Percentiles rank a stretch among this genome's conserved stretches.
These are phyloP conservation scores for Eucalyptus sp. DNA, from an alignment of 345 rosid genomes.

Conservation along the genomic window DNA sequence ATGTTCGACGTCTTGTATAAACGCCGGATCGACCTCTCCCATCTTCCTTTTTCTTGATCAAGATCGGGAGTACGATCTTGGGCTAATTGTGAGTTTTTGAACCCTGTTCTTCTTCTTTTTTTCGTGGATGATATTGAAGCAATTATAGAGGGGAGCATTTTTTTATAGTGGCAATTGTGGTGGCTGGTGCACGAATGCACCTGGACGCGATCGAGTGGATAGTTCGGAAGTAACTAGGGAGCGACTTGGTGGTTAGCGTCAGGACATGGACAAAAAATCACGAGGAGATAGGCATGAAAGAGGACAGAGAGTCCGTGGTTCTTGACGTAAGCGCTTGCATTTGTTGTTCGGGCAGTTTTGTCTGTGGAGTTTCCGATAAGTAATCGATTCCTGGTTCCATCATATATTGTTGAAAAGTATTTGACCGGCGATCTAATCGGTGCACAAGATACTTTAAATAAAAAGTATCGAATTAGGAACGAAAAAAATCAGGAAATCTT, in stretches of 20 bases:
- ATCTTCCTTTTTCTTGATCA: neutral
- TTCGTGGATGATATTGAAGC: neutral
- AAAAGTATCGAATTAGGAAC: neutral
- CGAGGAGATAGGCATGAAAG: neutral
- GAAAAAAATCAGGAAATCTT: no score
- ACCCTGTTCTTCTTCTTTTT: no score
- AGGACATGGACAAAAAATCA: neutral
- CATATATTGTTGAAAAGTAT: neutral
- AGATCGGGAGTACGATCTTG: neutral
- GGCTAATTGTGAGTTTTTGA: neutral
- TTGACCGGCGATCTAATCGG: neutral
- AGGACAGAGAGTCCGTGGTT: neutral
- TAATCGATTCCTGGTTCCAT: neutral
- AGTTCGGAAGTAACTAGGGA: neutral
- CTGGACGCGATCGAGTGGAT: neutral
- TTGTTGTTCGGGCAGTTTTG: neutral
- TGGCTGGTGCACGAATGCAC: neutral
- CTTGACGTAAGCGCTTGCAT: neutral
- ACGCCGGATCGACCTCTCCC: slow-evolving; percentile 8
- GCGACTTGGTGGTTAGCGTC: neutral
- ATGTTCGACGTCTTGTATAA: slow-evolving; percentile 19
- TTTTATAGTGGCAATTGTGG: neutral
- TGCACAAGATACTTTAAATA: neutral
- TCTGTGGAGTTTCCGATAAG: neutral
- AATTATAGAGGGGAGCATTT: neutral